Evolutionary conservation across 495 filamentous ascomycete species (phyloP).

Genomic region (Penicillium silybi): DNA sequence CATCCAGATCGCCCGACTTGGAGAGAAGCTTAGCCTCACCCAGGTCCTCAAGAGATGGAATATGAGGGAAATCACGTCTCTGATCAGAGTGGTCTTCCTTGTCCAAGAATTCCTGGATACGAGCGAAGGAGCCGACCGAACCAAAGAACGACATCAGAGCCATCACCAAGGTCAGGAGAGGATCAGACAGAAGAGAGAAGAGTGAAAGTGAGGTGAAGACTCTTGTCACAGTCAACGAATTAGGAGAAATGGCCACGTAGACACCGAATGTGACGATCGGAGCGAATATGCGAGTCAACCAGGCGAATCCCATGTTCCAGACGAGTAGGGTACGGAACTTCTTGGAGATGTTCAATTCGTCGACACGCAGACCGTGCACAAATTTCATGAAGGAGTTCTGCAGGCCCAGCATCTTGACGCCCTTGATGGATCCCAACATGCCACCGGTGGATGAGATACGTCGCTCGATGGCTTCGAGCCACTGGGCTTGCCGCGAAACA

Average conservation of each 20-base stretch:
- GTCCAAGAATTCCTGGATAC: constrained; percentile 57
- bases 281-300: constrained; percentile 48
- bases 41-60: constrained; percentile 19
- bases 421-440: constrained; percentile 55
- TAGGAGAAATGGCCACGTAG: constrained; percentile 47
- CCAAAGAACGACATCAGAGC: constrained; percentile 49
- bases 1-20: constrained; percentile 16
- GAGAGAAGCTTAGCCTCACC: constrained; percentile 22
- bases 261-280: constrained; percentile 52
- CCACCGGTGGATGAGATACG: constrained; percentile 48
- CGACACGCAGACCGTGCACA: constrained; percentile 49
- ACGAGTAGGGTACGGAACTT: constrained; percentile 53
- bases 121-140: constrained; percentile 52
- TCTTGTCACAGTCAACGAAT: constrained; percentile 45
- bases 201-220: constrained; percentile 60
- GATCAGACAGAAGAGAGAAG: constrained; percentile 55
- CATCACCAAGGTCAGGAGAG: constrained; percentile 55
- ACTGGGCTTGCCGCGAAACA: constrained; percentile 21
- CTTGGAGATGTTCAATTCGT: constrained; percentile 55
- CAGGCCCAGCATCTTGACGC: constrained; percentile 61
- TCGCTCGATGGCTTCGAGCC: constrained; percentile 46
- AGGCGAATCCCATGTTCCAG: constrained; percentile 51
- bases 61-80: constrained; percentile 17
- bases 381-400: constrained; percentile 30
- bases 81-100: constrained; percentile 37